A percentile compares a stretch with the other conserved stretches of the same genome.
These are phyloP conservation scores for Sporothrix sp. DNA, from an alignment of 2,329 filamentous ascomycete species.

Conservation along the genomic window DNA sequence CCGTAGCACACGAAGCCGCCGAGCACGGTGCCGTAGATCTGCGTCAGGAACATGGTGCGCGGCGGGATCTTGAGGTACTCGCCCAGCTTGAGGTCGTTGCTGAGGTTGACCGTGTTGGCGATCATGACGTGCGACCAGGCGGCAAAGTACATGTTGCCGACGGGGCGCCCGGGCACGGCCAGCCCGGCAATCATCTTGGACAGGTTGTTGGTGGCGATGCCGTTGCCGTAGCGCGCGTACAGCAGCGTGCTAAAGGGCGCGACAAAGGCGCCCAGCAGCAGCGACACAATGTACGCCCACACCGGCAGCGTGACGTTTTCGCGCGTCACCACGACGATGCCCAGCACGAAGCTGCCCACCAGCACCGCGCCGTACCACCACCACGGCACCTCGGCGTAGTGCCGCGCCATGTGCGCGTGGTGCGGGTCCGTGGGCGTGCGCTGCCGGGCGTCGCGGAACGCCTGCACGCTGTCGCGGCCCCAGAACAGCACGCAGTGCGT, in stretches of 20 bases:
- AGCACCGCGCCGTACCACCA: constrained; percentile 39
- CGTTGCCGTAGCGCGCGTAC: constrained; percentile 44
- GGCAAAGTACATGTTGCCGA: constrained; percentile 50
- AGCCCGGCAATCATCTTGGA: constrained; percentile 48
- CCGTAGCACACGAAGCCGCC: constrained; percentile 39
- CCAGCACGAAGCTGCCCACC: constrained; percentile 35
- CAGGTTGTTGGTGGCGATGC: constrained; percentile 48
- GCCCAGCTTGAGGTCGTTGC: constrained; percentile 47
- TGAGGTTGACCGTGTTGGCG: constrained; percentile 37
- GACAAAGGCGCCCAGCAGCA: constrained; percentile 36
- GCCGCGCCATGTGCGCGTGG: constrained; percentile 40
- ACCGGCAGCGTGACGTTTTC: constrained; percentile 36
- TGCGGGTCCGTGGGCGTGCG: constrained; percentile 40
- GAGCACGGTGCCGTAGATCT: constrained; percentile 45
- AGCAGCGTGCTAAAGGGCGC: constrained; percentile 44
- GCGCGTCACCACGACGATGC: constrained; percentile 35
- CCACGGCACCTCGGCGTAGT: constrained; percentile 42
- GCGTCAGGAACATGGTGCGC: constrained; percentile 45
- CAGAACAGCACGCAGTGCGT: constrained; percentile 45
- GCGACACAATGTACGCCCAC: constrained; percentile 38
- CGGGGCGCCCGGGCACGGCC: constrained; percentile 38
- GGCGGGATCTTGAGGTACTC: constrained; percentile 51
- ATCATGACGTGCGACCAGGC: constrained; percentile 51
- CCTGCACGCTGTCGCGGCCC: constrained; percentile 39
- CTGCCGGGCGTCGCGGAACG: constrained; percentile 37